Base-by-base conservation (phyloP, 176 grass and related monocot species). In the Poa annua region DNA sequence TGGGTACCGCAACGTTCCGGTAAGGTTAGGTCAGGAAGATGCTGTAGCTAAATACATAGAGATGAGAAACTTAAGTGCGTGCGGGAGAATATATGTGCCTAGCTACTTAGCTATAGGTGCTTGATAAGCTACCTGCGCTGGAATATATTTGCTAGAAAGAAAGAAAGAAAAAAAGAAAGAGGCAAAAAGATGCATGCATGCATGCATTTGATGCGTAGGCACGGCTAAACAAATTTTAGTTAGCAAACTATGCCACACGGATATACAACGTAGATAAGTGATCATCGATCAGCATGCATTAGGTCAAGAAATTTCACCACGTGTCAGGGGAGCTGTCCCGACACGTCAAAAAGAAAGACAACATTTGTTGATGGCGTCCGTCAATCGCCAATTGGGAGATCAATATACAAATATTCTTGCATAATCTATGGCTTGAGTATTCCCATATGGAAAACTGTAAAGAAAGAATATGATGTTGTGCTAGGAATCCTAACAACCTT, bases 401-500 rank as follows among this genome's bases (percentile, higher is more conserved):
- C 47, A 52, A 51, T 69, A 71, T n/a, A 1, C 22, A 22, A 66
- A 53, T 68, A 57, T 51, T 61, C 29, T 6, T 68, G 66, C 19
- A 26, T 48, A 4, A 75, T 55, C 14, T 61, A 49, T 49, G 11
- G 62, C 20, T 53, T 16, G 68, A 85, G 63, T 54, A 85, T 86
- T 85, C 25, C 16, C 51, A 7, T 81, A 36, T 24, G 52, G 52
- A 71, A 47, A 66, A 81, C 11, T 77, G 15, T n/a, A 49, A 78
- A 39, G 3, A 15, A 10, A 63, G 12, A 71, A 39, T 55, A 35
- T 55, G 56, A 49, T 81, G 83, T 56, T 56, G 56, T 86, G 88
- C 59, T 15, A 53, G 48, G 88, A 90, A 89, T 86, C 88, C 83
- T 74, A 83, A 80, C 82, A 55, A 83, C 79, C 84, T 90, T 90